phyloP scores from a whole-genome alignment of 768 basidiomycete genomes.

The Brasilioporus rufonigricans region DNA sequence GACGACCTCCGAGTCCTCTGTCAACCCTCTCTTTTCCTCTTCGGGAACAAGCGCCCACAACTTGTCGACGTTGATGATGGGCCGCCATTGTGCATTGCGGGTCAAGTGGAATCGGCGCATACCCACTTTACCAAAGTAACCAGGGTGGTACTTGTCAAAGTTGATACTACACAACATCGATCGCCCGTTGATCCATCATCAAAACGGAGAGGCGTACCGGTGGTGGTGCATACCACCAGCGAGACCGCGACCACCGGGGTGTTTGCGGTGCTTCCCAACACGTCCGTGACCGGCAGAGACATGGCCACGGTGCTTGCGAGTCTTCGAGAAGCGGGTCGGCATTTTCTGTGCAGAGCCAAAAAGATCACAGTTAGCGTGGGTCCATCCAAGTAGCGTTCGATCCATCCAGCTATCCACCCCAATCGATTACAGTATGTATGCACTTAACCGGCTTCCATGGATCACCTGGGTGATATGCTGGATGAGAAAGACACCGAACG shows the following conservation, averaged over 20 bases:
- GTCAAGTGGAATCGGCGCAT: conserved; percentile 98
- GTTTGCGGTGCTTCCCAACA: conserved; percentile 99
- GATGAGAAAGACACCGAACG: conserved; percentile 18
- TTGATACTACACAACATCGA: conserved; percentile 61
- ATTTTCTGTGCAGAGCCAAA: conserved; percentile 60
- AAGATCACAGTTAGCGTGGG: conserved; percentile 19
- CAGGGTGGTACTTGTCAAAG: conserved; percentile 99
- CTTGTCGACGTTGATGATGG: conserved; percentile 98
- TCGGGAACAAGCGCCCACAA: conserved; percentile 88
- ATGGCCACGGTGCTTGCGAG: conserved; percentile 99
- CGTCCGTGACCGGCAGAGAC: conserved; percentile 99
- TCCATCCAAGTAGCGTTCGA: conserved; percentile 34
- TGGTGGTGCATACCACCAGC: conserved; percentile 99
- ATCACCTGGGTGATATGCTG: conserved; percentile 5
- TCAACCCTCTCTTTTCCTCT: conserved; percentile 77
- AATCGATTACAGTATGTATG: conserved; percentile 13
- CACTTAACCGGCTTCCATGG: conserved; percentile 15
- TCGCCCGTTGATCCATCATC: not conserved
- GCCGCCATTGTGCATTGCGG: conserved; percentile 87
- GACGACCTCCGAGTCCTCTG: conserved; percentile 74
- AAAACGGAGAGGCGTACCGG: conserved; percentile 54
- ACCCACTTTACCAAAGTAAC: conserved; percentile 99
- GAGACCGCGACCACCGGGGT: conserved; percentile 99
- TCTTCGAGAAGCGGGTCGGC: conserved; percentile 96
- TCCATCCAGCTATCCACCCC: conserved; percentile 54